These are phyloP conservation scores for Gastrodia elata DNA, from an alignment of 106 monocot species.

Conservation along the genomic window DNA sequence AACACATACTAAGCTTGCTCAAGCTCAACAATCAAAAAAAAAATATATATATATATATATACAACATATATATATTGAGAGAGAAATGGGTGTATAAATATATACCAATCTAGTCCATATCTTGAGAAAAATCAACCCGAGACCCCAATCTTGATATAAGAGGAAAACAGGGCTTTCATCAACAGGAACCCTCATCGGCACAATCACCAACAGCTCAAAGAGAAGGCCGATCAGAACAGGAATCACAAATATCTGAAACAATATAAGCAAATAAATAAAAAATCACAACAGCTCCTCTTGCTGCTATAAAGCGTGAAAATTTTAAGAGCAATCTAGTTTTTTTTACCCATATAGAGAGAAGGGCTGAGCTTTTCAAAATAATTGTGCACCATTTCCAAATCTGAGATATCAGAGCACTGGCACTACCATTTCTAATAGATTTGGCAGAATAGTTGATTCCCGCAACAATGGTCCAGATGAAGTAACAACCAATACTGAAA, in stretches of 20 bases:
- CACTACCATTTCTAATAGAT: constrained; percentile 50
- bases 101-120: constrained; percentile 93
- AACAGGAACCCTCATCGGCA: constrained; percentile 94
- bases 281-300: not conserved
- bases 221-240: constrained; percentile 95
- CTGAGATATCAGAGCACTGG: constrained; percentile 45
- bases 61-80: not conserved
- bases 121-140: constrained; percentile 89
- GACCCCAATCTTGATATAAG: constrained; percentile 96
- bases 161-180: constrained; percentile 97
- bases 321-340: not conserved
- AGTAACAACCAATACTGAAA: constrained; percentile 87
- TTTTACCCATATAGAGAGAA: constrained; percentile 90
- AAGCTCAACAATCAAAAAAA: not conserved
- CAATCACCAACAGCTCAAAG: constrained; percentile 86
- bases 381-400: constrained; percentile 77
- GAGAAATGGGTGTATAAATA: not conserved
- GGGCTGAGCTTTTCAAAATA: constrained; percentile 72
- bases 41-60: not conserved
- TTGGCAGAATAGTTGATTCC: constrained; percentile 63
- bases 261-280: too few species aligned
- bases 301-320: not conserved
- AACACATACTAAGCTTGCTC: too few species aligned
- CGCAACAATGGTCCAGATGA: constrained; percentile 71
- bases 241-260: constrained; percentile 69